Base-by-base conservation (phyloP, 441 rosid species). In the Pelargonium myrrhifolium region DNA sequence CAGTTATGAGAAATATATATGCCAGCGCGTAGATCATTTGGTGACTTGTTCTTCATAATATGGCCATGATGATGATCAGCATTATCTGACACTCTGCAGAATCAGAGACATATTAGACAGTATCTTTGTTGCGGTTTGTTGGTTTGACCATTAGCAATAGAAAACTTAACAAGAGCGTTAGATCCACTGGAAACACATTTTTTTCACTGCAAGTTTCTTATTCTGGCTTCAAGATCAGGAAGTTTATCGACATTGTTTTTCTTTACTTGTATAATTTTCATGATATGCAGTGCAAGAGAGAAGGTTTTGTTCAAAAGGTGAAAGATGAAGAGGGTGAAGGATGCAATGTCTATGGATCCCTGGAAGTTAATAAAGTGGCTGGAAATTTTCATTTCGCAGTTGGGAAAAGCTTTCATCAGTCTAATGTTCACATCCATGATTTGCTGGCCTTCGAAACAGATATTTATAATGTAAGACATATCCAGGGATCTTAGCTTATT, bases 241-340 rank as follows among this genome's bases (percentile, higher is more conserved):
- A 31, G 64, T 39, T 56, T 67, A 11, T 86, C 74, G 9, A 6
- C 10, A 37, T 37, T 37, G 40, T 37, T 37, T 37, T 37, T 37
- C 9, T 37, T 37, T 26, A 26, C 31, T 26, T 4, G 1, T 37
- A 37, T 37, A 56, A 1, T 20, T 56, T 56, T 12, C 60, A 56
- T 56, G 61, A 56, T 17, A 56, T 62, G 78, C 81, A 91, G 97
- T 91, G 99, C 82, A 89, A 91, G 74, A 82, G 99, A 77, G 97
- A 93, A 81, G 96, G 96, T 37, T 89, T 89, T 75, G 80, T 93
- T 61, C 89, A 88, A 70, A 89, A 77, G 79, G 82, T 91, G 55
- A 91, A 89, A 80, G 97, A 91, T 71, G 99, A 93, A 81, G 96
- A 86, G 76, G 99, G 99, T 47, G 97, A 93, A 85, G 99, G 97